Evolutionary conservation across 352 stramenopile species (phyloP).

Genomic region (Plasmopara halstedii): DNA sequence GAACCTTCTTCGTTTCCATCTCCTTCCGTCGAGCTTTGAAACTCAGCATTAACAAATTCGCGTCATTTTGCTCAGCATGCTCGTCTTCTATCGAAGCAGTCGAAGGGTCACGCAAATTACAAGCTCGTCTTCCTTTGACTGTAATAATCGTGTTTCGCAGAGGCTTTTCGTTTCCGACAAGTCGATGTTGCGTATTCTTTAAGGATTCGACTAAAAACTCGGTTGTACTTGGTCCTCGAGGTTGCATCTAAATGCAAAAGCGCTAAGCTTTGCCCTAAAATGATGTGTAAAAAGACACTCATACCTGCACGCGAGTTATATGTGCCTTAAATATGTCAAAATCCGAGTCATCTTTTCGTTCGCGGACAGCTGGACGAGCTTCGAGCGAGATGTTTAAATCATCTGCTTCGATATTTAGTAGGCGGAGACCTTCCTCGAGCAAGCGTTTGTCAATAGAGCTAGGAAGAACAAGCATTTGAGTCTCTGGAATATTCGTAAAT

Average conservation of each 20-base stretch:
- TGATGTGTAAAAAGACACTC: not conserved
- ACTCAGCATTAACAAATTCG: slow-evolving; percentile 62
- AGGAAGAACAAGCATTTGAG: slow-evolving; percentile 37
- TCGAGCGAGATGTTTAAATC: slow-evolving; percentile 53
- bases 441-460: slow-evolving; percentile 13
- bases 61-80: slow-evolving; percentile 39
- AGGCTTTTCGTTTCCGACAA: slow-evolving; percentile 53
- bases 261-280: not conserved
- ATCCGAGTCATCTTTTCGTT: slow-evolving; percentile 23
- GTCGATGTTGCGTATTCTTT: slow-evolving; percentile 68
- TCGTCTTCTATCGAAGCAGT: slow-evolving; percentile 19
- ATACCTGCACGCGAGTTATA: slow-evolving; percentile 75
- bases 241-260: slow-evolving; percentile 50
- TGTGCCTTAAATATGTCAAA: slow-evolving; percentile 83
- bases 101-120: slow-evolving; percentile 5
- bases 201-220: slow-evolving; percentile 69
- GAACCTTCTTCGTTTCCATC: slow-evolving; percentile 76
- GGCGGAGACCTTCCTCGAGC: slow-evolving; percentile 43
- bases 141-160: slow-evolving; percentile 55
- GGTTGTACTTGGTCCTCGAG: slow-evolving; percentile 64
- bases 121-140: slow-evolving; percentile 18
- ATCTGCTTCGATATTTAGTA: slow-evolving; percentile 71
- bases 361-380: slow-evolving; percentile 39
- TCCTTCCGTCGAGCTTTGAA: slow-evolving; percentile 61
- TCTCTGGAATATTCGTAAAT: slow-evolving; percentile 46